These are phyloP conservation scores for Coemansia sp. DNA, from an alignment of 192 early-diverging fungal species.

Conservation along the genomic window DNA sequence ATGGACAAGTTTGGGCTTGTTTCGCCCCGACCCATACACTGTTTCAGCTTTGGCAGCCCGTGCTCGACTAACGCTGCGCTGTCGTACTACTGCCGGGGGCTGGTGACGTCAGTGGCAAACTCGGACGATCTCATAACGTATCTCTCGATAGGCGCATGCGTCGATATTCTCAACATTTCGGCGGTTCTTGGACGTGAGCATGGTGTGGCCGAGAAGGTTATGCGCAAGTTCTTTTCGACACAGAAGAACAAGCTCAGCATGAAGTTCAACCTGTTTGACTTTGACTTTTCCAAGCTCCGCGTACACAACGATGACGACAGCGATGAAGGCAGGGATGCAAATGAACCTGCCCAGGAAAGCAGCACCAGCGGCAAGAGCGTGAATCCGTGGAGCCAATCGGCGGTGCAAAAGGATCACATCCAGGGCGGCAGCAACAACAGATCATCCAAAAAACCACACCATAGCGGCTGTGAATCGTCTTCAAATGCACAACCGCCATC, in stretches of 20 bases:
- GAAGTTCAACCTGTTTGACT: conserved; percentile 40
- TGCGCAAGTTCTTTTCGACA: conserved; percentile 58
- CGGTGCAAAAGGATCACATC: conserved; percentile 10
- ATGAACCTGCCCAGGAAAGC: not conserved
- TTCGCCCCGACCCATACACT: conserved; percentile 71
- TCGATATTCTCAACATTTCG: conserved; percentile 75
- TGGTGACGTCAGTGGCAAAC: conserved; percentile 82
- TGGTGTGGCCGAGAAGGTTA: conserved; percentile 64
- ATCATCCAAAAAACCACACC: not conserved
- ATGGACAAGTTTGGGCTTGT: conserved; percentile 66
- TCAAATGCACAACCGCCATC: not conserved
- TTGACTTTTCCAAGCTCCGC: conserved; percentile 46
- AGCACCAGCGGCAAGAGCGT: not conserved
- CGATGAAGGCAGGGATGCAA: conserved; percentile 10
- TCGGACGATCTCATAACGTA: conserved; percentile 76
- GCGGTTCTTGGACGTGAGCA: conserved; percentile 61
- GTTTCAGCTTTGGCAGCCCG: conserved; percentile 84
- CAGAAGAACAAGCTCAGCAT: conserved; percentile 35
- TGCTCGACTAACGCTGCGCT: conserved; percentile 70
- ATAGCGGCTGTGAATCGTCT: not conserved
- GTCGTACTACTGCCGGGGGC: conserved; percentile 65
- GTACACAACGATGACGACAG: conserved; percentile 19
- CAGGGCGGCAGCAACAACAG: not conserved
- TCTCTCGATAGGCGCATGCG: conserved; percentile 71
- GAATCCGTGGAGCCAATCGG: conserved; percentile 16